phyloP scores from a whole-genome alignment of 2,329 filamentous ascomycete genomes.

The Dactylella cylindrospora region DNA sequence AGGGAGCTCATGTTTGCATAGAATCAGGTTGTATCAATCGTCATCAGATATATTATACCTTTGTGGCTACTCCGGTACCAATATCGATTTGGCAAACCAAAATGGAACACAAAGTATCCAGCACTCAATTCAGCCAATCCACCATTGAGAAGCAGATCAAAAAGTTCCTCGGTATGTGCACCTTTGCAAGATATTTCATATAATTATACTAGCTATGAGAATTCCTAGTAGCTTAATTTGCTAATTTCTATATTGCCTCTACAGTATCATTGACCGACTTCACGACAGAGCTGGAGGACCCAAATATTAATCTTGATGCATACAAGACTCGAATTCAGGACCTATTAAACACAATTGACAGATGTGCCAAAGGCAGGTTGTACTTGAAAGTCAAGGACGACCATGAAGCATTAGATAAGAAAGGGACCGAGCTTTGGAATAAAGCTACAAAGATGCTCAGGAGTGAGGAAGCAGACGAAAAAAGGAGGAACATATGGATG shows the following conservation, averaged over 20 bases:
- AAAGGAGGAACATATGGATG: constrained; percentile 11
- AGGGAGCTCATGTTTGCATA: too few species aligned
- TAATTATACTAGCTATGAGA: not conserved
- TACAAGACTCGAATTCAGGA: constrained; percentile 13
- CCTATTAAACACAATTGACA: constrained; percentile 11
- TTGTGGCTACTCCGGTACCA: too few species aligned
- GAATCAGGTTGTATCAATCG: too few species aligned
- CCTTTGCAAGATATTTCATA: not conserved
- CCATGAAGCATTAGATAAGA: constrained; percentile 30
- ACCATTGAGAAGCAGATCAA: constrained; percentile 31
- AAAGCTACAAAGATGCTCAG: constrained; percentile 44
- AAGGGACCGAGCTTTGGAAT: constrained; percentile 36
- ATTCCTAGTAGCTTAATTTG: constrained; percentile 1
- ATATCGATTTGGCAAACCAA: too few species aligned
- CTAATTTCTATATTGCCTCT: not conserved
- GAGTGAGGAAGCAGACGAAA: constrained; percentile 17
- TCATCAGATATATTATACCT: too few species aligned
- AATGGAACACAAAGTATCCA: constrained; percentile 24
- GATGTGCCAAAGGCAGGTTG: constrained; percentile 25
- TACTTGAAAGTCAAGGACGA: constrained; percentile 23
- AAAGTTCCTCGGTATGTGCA: constrained; percentile 25
- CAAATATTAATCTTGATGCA: constrained; percentile 8
- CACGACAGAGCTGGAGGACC: constrained; percentile 9
- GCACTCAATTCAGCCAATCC: constrained; percentile 18
- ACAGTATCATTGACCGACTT: constrained; percentile 11